A percentile compares a stretch with the other conserved stretches of the same genome.
Conservation (phyloP, 345 rosid genomes). For the Melastoma malabathricum region DNA sequence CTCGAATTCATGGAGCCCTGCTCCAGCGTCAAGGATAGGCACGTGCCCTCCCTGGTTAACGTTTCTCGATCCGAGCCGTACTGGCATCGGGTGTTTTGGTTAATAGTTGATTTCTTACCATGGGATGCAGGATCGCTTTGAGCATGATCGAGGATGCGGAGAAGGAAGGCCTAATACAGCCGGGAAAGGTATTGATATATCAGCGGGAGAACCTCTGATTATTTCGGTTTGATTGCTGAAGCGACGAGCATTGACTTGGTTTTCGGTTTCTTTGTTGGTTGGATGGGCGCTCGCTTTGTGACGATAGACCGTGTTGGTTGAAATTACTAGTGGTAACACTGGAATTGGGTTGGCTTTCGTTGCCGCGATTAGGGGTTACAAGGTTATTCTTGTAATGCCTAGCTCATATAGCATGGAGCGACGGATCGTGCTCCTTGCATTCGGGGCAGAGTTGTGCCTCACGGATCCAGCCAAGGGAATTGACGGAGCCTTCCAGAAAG, state of each 20-base stretch:
- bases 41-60: neutral
- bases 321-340: conserved; percentile 61
- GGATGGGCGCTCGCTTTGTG: conserved; percentile 1
- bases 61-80: neutral
- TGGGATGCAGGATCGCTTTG: conserved; percentile 50
- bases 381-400: conserved; percentile 46
- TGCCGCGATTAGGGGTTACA: conserved; percentile 60
- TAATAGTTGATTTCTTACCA: too few species aligned
- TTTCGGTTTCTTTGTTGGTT: neutral
- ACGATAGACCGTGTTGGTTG: conserved; percentile 34
- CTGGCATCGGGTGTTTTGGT: too few species aligned
- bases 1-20: conserved; percentile 74
- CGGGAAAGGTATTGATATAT: conserved; percentile 41
- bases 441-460: conserved; percentile 59
- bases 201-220: too few species aligned
- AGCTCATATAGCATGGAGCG: conserved; percentile 43
- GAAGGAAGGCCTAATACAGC: conserved; percentile 54
- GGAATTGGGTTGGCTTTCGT: conserved; percentile 66
- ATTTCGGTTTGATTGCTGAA: too few species aligned
- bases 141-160: conserved; percentile 91
- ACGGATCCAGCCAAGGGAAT: conserved; percentile 34
- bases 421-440: conserved; percentile 44
- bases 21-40: conserved; percentile 81
- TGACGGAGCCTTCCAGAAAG: conserved; percentile 25
- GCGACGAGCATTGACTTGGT: too few species aligned